A percentile compares a stretch with the other conserved stretches of the same genome.
phyloP scores from a whole-genome alignment of 768 basidiomycete species.

The Ramaria sp. region DNA sequence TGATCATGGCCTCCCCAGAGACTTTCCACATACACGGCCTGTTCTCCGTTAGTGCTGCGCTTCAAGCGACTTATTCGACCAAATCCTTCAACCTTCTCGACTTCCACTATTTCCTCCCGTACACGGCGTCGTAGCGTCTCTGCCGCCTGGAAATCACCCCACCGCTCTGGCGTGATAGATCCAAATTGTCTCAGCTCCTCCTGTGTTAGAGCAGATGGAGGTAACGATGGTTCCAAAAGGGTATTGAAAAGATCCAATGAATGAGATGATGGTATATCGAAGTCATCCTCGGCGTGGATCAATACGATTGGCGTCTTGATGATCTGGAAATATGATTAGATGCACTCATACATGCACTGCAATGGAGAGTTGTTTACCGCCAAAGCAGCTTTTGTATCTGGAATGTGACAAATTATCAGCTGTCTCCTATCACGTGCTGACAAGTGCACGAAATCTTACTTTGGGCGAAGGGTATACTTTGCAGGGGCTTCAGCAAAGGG shows the following conservation, averaged over 20 bases:
- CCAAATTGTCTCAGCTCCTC: constrained; percentile 13
- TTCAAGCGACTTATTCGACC: constrained; percentile 46
- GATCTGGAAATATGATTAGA: constrained; percentile 27
- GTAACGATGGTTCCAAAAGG: constrained; percentile 54
- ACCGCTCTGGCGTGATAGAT: constrained; percentile 27
- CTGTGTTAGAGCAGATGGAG: constrained; percentile 30
- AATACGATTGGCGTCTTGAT: constrained; percentile 61
- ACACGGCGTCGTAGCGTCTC: background rate
- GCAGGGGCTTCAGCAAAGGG: constrained; percentile 63
- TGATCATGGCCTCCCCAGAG: constrained; percentile 47
- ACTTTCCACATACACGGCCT: constrained; percentile 48
- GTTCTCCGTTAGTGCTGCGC: constrained; percentile 20
- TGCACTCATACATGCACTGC: constrained; percentile 2
- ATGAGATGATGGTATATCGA: constrained; percentile 61
- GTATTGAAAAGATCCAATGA: constrained; percentile 56
- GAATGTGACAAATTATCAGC: no score
- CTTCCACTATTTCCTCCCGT: constrained; percentile 29
- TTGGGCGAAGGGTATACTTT: constrained; percentile 46
- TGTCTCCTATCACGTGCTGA: background rate
- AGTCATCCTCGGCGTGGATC: constrained; percentile 65
- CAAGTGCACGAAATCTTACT: constrained; percentile 32
- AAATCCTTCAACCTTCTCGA: constrained; percentile 36
- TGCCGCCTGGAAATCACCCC: constrained; percentile 26
- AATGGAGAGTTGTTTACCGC: constrained; percentile 30
- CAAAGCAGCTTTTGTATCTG: constrained; percentile 47